Conservation (phyloP, 2,329 filamentous ascomycete genomes). For the Talaromyces atroroseus region DNA sequence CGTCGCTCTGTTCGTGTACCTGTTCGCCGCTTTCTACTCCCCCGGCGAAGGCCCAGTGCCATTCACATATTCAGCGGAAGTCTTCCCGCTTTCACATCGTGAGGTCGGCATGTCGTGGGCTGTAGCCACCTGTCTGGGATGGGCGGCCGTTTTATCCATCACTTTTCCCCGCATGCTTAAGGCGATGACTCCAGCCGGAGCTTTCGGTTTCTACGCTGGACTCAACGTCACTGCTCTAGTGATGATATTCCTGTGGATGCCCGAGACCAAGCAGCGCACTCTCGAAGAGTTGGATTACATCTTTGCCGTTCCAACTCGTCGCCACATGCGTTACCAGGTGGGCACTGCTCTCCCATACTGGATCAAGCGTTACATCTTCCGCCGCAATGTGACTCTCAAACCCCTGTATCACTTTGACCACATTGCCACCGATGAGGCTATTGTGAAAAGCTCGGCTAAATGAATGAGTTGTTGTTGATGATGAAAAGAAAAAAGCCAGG, state of each 20-base stretch:
- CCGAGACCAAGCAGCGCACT: slow-evolving; percentile 53
- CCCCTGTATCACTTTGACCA: slow-evolving; percentile 48
- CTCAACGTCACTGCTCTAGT: slow-evolving; percentile 57
- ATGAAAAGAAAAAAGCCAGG: no score
- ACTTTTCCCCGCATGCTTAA: slow-evolving; percentile 45
- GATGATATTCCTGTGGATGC: slow-evolving; percentile 59
- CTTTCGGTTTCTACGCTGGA: slow-evolving; percentile 27
- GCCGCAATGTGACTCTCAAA: slow-evolving; percentile 39
- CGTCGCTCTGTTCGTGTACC: slow-evolving; percentile 58
- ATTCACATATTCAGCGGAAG: slow-evolving; percentile 51
- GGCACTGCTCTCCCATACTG: slow-evolving; percentile 56
- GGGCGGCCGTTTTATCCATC: slow-evolving; percentile 47
- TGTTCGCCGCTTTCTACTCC: slow-evolving; percentile 61
- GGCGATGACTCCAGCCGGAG: slow-evolving; percentile 29
- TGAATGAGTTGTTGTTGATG: no score
- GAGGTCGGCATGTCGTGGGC: slow-evolving; percentile 42
- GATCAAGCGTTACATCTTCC: slow-evolving; percentile 54
- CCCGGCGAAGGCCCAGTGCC: slow-evolving; percentile 57
- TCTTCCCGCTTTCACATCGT: slow-evolving; percentile 52
- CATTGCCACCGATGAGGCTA: slow-evolving; percentile 4
- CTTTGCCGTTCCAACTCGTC: slow-evolving; percentile 54
- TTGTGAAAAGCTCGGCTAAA: neutral
- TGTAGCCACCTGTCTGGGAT: slow-evolving; percentile 43
- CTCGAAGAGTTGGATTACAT: slow-evolving; percentile 55
- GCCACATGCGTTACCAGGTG: slow-evolving; percentile 54